Base-by-base conservation (phyloP, 192 early-diverging fungal species). In the Mortierella claussenii region DNA sequence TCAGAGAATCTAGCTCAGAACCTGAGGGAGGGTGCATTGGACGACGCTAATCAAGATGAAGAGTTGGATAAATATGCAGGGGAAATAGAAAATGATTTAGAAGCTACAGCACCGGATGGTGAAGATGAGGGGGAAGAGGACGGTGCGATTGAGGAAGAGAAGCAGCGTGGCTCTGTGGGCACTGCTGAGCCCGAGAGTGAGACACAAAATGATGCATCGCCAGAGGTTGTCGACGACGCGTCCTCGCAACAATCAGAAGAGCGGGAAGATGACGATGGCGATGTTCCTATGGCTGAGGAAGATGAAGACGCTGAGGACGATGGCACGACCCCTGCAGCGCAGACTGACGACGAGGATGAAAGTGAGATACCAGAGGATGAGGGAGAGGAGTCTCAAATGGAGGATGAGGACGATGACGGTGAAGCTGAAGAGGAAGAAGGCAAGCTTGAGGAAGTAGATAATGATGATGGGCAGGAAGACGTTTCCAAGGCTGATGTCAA, bases 281-380 rank as follows among this genome's bases (percentile, higher is more conserved):
- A 65, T 55, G 51, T 65, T 28, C n/a, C 51, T 20, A 65, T 65
- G 49, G 42, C 49, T 23, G 65, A 56, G 11, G 37, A 53, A 20
- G 67, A 69, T 5, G 44, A 54, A 1, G 55, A 51, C 6, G 48
- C 27, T 2, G 68, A 70, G 8, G 68, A 70, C 1, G 52, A 70
- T 12, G 45, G 31, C 33, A 33, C 15, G 17, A 56, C 64, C 3
- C 44, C 53, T 11, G 32, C 32, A 28, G 24, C 32, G 6, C 64
- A 66, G 21, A 53, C 64, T 9, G 68, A 70, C 6, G 67, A 69
- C 48, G 58, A 60, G 10, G 55, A 53, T 26, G 56, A 42, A 18
- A 55, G 54, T 11, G 64, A 66, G 20, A 12, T 28, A 11, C 53
- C 44, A 23, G 69, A 71, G 33, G 51, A 45, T 10, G 57, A 60